Conservation (phyloP, 2,329 filamentous ascomycete genomes). For the Hawksworthiomyces lignivorus region DNA sequence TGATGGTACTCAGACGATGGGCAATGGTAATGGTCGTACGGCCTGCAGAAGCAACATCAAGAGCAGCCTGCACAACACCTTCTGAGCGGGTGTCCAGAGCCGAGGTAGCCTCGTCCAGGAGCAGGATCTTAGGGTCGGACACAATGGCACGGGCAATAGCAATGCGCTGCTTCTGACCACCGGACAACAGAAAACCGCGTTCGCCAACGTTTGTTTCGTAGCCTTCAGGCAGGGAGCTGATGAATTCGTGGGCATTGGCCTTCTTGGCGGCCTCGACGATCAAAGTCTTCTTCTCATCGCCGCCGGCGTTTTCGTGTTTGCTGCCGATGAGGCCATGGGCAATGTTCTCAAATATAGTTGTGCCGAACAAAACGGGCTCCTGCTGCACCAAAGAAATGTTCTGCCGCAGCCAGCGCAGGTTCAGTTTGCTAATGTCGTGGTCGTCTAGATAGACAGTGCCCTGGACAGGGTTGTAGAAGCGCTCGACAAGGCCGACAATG, state of each 20-base stretch:
- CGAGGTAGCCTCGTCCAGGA: conserved; percentile 92
- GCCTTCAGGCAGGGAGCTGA: conserved; percentile 70
- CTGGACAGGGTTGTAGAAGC: conserved; percentile 85
- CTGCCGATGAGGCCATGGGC: conserved; percentile 86
- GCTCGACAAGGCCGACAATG: conserved; percentile 84
- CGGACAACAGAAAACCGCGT: conserved; percentile 83
- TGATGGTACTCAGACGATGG: conserved; percentile 90
- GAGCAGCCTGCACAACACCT: conserved; percentile 84
- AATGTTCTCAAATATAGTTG: conserved; percentile 85
- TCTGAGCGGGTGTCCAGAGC: conserved; percentile 92
- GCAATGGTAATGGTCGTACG: conserved; percentile 95
- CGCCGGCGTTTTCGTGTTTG: conserved; percentile 57
- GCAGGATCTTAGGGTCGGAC: conserved; percentile 81
- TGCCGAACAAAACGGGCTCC: conserved; percentile 84
- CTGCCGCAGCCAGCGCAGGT: conserved; percentile 83
- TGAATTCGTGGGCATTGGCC: conserved; percentile 92
- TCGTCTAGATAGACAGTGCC: conserved; percentile 77
- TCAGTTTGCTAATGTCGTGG: conserved; percentile 70
- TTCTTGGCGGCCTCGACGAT: conserved; percentile 77
- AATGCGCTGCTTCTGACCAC: conserved; percentile 95
- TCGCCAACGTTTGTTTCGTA: conserved; percentile 96
- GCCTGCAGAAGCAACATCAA: conserved; percentile 77
- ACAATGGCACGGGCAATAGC: conserved; percentile 88
- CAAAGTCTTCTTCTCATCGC: conserved; percentile 61
- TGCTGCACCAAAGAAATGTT: conserved; percentile 91